Percentiles rank a stretch among this genome's conserved stretches.
Conservation (phyloP, 306 rosid genomes). For the Cajanus cajan region DNA sequence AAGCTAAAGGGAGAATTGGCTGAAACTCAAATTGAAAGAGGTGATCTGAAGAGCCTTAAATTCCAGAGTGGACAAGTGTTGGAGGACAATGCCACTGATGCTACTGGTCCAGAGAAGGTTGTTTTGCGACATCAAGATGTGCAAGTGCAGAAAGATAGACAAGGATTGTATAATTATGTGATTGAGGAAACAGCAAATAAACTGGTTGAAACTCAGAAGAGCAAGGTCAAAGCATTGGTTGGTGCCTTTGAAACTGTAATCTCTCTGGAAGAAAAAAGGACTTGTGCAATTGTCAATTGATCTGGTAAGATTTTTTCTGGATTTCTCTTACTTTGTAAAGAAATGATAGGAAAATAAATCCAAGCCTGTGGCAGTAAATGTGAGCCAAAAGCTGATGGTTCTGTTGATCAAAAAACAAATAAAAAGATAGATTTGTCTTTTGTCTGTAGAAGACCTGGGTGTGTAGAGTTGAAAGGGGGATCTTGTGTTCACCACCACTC, state of each 20-base stretch:
- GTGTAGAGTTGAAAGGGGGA: slow-evolving; percentile 30
- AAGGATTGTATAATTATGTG: slow-evolving; percentile 60
- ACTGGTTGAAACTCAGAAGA: slow-evolving; percentile 56
- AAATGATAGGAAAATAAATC: slow-evolving; percentile 31
- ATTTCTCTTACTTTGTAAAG: slow-evolving; percentile 9
- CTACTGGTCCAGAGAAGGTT: slow-evolving; percentile 47
- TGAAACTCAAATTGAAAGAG: slow-evolving; percentile 41
- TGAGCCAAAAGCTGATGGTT: slow-evolving; percentile 33
- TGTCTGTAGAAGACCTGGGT: slow-evolving; percentile 20
- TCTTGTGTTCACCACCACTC: slow-evolving; percentile 7
- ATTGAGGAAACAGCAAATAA: slow-evolving; percentile 84
- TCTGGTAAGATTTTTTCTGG: slow-evolving; percentile 15
- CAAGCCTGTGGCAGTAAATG: slow-evolving; percentile 36
- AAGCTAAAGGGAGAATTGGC: slow-evolving; percentile 40
- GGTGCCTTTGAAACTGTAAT: slow-evolving; percentile 86
- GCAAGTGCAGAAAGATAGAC: slow-evolving; percentile 61
- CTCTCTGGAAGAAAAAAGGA: slow-evolving; percentile 68
- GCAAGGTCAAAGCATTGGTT: slow-evolving; percentile 92
- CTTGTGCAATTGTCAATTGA: slow-evolving; percentile 40
- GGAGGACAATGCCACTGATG: slow-evolving; percentile 42
- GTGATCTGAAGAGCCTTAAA: slow-evolving; percentile 49
- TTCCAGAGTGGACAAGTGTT: slow-evolving; percentile 47
- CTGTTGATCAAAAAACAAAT: neutral
- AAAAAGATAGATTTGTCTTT: slow-evolving; percentile 28
- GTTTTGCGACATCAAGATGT: slow-evolving; percentile 71